These are phyloP conservation scores for Talaromyces sp. DNA, from an alignment of 2,329 filamentous ascomycete genomes.

Conservation along the genomic window DNA sequence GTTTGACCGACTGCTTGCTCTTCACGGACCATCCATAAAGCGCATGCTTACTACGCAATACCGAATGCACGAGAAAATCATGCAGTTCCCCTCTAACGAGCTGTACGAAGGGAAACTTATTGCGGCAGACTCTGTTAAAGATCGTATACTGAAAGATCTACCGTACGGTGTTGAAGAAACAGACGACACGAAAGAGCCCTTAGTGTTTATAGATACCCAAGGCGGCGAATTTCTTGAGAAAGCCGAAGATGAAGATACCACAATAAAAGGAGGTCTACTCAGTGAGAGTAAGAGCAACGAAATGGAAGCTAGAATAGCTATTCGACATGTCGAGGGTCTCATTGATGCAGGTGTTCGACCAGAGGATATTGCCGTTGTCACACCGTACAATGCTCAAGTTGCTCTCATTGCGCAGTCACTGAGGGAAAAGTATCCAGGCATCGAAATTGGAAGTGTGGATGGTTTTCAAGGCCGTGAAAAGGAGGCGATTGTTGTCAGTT, in stretches of 20 bases:
- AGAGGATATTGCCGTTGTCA: constrained; percentile 87
- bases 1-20: constrained; percentile 78
- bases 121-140: constrained; percentile 74
- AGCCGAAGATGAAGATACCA: constrained; percentile 66
- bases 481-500: constrained; percentile 85
- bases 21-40: constrained; percentile 83
- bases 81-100: constrained; percentile 87
- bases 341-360: constrained; percentile 75
- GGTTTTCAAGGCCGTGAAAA: constrained; percentile 97
- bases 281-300: constrained; percentile 87
- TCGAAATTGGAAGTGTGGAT: constrained; percentile 95
- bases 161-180: constrained; percentile 73
- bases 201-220: constrained; percentile 95
- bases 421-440: constrained; percentile 74
- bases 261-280: constrained; percentile 51
- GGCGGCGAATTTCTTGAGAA: constrained; percentile 87
- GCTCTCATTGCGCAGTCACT: constrained; percentile 70
- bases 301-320: constrained; percentile 79
- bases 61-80: constrained; percentile 94
- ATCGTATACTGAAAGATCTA: constrained; percentile 70
- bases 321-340: constrained; percentile 69
- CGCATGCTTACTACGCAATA: constrained; percentile 96
- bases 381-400: constrained; percentile 94
- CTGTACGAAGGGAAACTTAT: constrained; percentile 79
- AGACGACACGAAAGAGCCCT: constrained; percentile 81